Base-by-base conservation (phyloP, 441 rosid species). In the Cnidoscolus chayamansa region DNA sequence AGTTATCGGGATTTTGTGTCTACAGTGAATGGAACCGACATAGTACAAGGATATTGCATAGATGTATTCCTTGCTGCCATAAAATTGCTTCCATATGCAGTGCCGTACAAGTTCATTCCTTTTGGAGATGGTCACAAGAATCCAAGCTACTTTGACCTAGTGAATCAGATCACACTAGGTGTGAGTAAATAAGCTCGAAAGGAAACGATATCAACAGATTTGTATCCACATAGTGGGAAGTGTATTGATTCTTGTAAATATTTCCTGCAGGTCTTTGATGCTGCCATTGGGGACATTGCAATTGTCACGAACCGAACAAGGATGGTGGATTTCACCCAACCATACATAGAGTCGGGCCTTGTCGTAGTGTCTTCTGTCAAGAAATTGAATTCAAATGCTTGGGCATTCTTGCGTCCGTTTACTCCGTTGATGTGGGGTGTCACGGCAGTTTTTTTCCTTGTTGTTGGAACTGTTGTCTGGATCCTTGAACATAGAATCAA, bases 281-380 rank as follows among this genome's bases (percentile, higher is more conserved):
- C 83, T 63, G 97, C 58, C 11, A 84, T 92, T 37, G 99, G 98
- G 37, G 99, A 94, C 71, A 67, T 90, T 78, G 90, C 98, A 54
- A 92, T 95, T 72, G 84, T 88, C 43, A 87, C 92, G 12, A 81
- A 85, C 80, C 84, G 97, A 71, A 95, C 94, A 59, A 89, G 49
- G 81, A 79, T 74, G 54, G 98, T 82, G 51, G 99, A 95, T 83
- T 95, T 89, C 72, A 88, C 95, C 31, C 99, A 88, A 85, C 99
- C 98, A 12, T 95, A 86, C 65, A 87, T 89, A 62, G 99, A 95
- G 77, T 88, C 99, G 0, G 98, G 99, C 59, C 89, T 95, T 54
- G 98, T 95, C 7, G 99, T 95, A 70, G 97, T 95, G 75, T 94
- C 98, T 77, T 89, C 94, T 0, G 96, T 89, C 67, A 83, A 80